Conservation (phyloP, 257 asterid genomes). For the Primulina eburnea region DNA sequence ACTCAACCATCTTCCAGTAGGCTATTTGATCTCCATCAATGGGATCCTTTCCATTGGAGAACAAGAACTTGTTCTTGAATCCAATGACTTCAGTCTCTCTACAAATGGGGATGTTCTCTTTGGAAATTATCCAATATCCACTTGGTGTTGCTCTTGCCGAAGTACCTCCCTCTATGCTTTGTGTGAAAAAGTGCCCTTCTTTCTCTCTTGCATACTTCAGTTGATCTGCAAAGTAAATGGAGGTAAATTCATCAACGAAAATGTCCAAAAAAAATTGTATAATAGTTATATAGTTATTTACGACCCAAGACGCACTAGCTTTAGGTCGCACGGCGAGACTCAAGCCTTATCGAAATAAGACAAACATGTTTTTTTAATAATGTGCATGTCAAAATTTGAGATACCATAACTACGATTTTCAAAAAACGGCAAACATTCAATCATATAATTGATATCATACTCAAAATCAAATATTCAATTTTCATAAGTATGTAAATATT, state of each 20-base stretch:
- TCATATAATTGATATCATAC: no score
- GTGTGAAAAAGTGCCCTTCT: slow-evolving; percentile 12
- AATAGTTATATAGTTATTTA: no score
- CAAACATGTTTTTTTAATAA: no score
- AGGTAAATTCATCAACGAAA: background rate
- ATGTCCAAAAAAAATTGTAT: no score
- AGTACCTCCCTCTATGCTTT: background rate
- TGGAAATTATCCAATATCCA: slow-evolving; percentile 15
- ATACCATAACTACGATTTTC: no score
- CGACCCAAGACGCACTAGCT: no score
- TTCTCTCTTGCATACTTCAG: background rate
- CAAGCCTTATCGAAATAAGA: no score
- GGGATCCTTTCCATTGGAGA: background rate
- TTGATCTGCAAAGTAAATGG: background rate
- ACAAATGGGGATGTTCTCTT: background rate
- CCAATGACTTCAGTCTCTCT: background rate
- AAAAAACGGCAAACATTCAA: no score
- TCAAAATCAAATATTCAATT: no score
- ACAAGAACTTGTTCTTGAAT: slow-evolving; percentile 6
- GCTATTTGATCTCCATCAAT: background rate
- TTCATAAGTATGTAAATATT: no score
- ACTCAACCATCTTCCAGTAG: slow-evolving; percentile 23
- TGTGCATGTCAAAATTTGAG: no score
- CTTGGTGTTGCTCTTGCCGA: background rate
- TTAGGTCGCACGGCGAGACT: no score